A percentile compares a stretch with the other conserved stretches of the same genome.
These are phyloP conservation scores for Pseudomonodictys pantanalensis DNA, from an alignment of 495 filamentous ascomycete species.

Conservation along the genomic window DNA sequence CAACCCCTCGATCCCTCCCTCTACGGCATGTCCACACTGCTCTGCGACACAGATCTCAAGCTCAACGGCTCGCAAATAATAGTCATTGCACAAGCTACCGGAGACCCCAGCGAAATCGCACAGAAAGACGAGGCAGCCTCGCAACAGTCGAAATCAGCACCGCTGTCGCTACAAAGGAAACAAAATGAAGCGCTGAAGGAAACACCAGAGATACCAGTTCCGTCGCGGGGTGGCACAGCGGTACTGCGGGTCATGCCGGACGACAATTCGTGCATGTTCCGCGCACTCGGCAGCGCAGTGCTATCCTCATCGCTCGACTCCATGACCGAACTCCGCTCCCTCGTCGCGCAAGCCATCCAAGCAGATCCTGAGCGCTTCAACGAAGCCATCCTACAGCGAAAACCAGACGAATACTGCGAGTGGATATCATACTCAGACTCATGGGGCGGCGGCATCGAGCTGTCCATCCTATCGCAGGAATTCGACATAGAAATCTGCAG, in stretches of 20 bases:
- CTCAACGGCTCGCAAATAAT: conserved; percentile 81
- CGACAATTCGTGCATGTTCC: conserved; percentile 94
- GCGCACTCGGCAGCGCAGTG: conserved; percentile 77
- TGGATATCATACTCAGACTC: conserved; percentile 77
- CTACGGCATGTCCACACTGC: conserved; percentile 45
- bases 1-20: conserved; percentile 62
- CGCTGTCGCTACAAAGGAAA: conserved; percentile 43
- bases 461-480: conserved; percentile 78
- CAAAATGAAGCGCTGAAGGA: conserved; percentile 49
- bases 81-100: conserved; percentile 51
- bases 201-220: conserved; percentile 66
- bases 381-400: conserved; percentile 68
- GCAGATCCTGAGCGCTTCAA: conserved; percentile 66
- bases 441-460: conserved; percentile 92
- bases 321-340: conserved; percentile 74
- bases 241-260: conserved; percentile 95
- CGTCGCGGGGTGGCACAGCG: conserved; percentile 60
- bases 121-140: neutral
- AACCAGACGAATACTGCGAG: conserved; percentile 72
- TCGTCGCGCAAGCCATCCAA: conserved; percentile 79
- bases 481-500: conserved; percentile 86
- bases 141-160: conserved; percentile 23
- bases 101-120: conserved; percentile 27
- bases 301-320: conserved; percentile 62
- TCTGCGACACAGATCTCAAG: conserved; percentile 60